These are phyloP conservation scores for Cystoderma amianthinum DNA, from an alignment of 768 basidiomycete species.

Conservation along the genomic window DNA sequence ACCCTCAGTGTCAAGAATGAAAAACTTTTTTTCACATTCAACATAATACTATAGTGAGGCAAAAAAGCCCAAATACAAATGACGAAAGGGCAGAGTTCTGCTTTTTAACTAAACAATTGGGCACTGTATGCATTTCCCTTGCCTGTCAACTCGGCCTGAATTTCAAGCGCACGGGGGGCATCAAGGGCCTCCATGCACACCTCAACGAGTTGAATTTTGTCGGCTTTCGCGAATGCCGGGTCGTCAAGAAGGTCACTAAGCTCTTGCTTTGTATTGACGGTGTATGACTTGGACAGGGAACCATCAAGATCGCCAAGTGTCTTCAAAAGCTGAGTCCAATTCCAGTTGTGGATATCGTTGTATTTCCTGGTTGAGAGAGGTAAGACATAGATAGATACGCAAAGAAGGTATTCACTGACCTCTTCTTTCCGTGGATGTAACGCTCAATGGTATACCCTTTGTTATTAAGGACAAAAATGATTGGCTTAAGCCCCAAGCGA, in stretches of 20 bases:
- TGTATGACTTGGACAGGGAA: constrained; percentile 51
- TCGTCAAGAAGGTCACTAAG: constrained; percentile 63
- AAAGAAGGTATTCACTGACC: constrained; percentile 21
- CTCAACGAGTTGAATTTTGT: constrained; percentile 75
- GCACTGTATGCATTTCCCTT: constrained; percentile 39
- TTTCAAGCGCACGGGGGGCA: constrained; percentile 57
- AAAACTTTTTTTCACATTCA: too few relatives aligned
- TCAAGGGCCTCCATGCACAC: constrained; percentile 70
- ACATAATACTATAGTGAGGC: too few relatives aligned
- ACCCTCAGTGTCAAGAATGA: too few relatives aligned
- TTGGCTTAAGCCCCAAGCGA: constrained; percentile 62
- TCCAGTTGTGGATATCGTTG: constrained; percentile 83
- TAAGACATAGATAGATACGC: constrained; percentile 1
- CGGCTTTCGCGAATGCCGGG: constrained; percentile 49
- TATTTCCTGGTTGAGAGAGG: constrained; percentile 51
- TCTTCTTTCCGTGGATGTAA: constrained; percentile 56
- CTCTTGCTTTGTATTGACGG: constrained; percentile 59
- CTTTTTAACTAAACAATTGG: neutral
- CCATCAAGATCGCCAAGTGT: constrained; percentile 50
- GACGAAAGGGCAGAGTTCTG: too few relatives aligned
- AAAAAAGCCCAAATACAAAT: too few relatives aligned
- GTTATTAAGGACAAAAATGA: constrained; percentile 81
- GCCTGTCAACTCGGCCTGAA: constrained; percentile 48
- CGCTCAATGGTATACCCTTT: constrained; percentile 86
- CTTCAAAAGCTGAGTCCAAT: constrained; percentile 59